A percentile compares a stretch with the other conserved stretches of the same genome.
Conservation (phyloP, 257 asterid genomes). For the Oldenlandia corymbosa region DNA sequence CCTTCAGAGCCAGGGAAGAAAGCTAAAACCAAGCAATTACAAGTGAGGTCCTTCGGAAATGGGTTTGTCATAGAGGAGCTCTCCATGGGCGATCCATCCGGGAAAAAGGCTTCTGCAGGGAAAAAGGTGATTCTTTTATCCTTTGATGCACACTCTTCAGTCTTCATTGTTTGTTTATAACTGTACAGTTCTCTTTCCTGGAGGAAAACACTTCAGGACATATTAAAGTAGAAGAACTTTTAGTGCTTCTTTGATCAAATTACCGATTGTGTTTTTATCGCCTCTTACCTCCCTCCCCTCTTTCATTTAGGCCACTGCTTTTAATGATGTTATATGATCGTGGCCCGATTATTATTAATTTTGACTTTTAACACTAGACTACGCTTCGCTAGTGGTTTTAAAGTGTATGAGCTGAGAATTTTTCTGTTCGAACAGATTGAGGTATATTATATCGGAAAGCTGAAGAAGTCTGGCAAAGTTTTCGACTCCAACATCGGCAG, state of each 20-base stretch:
- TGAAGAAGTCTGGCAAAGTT: constrained; percentile 63
- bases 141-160: background rate
- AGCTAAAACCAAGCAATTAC: constrained; percentile 41
- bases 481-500: constrained; percentile 73
- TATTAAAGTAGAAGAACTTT: too few relatives aligned
- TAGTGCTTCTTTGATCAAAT: background rate
- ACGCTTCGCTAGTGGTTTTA: too few relatives aligned
- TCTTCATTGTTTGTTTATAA: background rate
- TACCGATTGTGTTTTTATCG: too few relatives aligned
- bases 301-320: too few relatives aligned
- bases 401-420: background rate
- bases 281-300: too few relatives aligned
- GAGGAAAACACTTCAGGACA: too few relatives aligned
- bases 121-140: constrained; percentile 46
- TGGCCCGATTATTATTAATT: too few relatives aligned
- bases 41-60: constrained; percentile 71
- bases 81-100: constrained; percentile 89
- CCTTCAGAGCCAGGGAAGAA: constrained; percentile 36
- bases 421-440: constrained; percentile 45
- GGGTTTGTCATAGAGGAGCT: constrained; percentile 81
- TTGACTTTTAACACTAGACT: too few relatives aligned
- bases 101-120: constrained; percentile 75
- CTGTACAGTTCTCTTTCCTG: too few relatives aligned
- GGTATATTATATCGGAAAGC: constrained; percentile 73
- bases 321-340: background rate